phyloP scores from a whole-genome alignment of 352 stramenopile genomes.

The Phytophthora syringae region DNA sequence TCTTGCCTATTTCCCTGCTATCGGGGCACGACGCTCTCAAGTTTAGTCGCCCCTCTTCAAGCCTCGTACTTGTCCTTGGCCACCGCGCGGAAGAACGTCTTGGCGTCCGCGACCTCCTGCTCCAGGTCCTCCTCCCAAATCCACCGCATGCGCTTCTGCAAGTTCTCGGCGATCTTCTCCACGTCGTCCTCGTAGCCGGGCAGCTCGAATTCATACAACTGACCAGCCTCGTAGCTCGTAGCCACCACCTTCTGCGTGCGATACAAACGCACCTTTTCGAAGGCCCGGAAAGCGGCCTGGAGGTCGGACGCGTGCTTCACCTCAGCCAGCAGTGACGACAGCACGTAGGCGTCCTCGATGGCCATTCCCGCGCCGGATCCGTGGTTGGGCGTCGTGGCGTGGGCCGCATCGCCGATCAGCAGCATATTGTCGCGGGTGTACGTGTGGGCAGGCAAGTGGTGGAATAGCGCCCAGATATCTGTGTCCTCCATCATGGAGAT shows the following conservation, averaged over 20 bases:
- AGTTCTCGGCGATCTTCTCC: conserved; percentile 33
- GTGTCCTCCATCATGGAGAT: conserved; percentile 50
- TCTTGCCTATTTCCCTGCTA: no score
- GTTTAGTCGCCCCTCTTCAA: no score
- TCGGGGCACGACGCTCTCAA: no score
- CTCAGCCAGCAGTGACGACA: conserved; percentile 37
- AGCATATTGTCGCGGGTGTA: conserved; percentile 42
- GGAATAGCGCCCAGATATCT: conserved; percentile 42
- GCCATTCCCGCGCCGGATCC: conserved; percentile 40
- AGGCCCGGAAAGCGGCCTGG: conserved; percentile 34
- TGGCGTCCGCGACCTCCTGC: conserved; percentile 38
- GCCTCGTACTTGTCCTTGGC: conserved; percentile 22
- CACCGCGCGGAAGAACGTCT: conserved; percentile 21
- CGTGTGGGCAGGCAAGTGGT: conserved; percentile 37
- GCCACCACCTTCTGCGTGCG: conserved; percentile 41
- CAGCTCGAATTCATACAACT: conserved; percentile 43
- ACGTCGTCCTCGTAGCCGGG: conserved; percentile 34
- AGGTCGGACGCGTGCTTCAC: conserved; percentile 29
- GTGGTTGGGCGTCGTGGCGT: conserved; percentile 42
- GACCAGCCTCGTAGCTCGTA: conserved; percentile 35
- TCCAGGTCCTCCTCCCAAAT: conserved; percentile 45
- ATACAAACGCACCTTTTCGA: conserved; percentile 47
- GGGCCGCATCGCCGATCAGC: conserved; percentile 40
- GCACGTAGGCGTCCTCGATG: conserved; percentile 42
- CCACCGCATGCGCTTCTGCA: conserved; percentile 43